These are phyloP conservation scores for Cercospora janseana DNA, from an alignment of 2,329 filamentous ascomycete species.

Conservation along the genomic window DNA sequence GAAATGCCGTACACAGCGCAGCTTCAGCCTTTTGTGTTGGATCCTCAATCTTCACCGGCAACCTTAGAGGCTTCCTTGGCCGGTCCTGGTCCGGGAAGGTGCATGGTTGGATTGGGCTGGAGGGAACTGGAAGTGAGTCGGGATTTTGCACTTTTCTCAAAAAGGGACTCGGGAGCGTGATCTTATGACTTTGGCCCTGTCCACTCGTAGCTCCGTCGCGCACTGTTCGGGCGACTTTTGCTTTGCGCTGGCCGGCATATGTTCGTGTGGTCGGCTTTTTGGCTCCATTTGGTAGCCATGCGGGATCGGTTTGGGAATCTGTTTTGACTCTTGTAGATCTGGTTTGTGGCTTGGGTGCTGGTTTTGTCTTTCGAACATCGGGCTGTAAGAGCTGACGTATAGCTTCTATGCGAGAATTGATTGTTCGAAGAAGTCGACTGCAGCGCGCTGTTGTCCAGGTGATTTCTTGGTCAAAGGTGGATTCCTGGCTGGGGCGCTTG, in stretches of 20 bases:
- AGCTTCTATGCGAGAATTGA: conserved; percentile 20
- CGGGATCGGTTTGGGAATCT: conserved; percentile 22
- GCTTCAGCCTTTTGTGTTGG: conserved; percentile 5
- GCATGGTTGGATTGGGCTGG: not conserved
- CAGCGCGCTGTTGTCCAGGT: conserved; percentile 27
- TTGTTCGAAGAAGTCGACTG: conserved; percentile 24
- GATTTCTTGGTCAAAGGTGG: conserved; percentile 20
- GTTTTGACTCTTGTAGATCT: conserved; percentile 9
- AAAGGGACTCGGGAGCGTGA: conserved; percentile 23
- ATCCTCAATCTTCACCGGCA: conserved; percentile 14
- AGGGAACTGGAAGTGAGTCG: not conserved
- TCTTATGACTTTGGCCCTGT: not conserved
- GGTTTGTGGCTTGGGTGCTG: not conserved
- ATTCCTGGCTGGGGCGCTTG: conserved; percentile 14
- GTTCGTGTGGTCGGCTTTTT: conserved; percentile 13
- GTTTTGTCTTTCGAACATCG: not conserved
- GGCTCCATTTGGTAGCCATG: conserved; percentile 21
- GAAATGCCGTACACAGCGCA: conserved; percentile 6
- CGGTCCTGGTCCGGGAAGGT: not conserved
- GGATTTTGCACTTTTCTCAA: conserved; percentile 12
- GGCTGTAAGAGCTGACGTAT: conserved; percentile 17
- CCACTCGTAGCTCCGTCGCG: not conserved
- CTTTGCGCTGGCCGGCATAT: conserved; percentile 16
- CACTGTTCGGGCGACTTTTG: not conserved
- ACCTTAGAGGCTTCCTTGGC: not conserved